phyloP scores from a whole-genome alignment of 1,139 yeast species.

The Nakaseomyces uthaithaninus region DNA sequence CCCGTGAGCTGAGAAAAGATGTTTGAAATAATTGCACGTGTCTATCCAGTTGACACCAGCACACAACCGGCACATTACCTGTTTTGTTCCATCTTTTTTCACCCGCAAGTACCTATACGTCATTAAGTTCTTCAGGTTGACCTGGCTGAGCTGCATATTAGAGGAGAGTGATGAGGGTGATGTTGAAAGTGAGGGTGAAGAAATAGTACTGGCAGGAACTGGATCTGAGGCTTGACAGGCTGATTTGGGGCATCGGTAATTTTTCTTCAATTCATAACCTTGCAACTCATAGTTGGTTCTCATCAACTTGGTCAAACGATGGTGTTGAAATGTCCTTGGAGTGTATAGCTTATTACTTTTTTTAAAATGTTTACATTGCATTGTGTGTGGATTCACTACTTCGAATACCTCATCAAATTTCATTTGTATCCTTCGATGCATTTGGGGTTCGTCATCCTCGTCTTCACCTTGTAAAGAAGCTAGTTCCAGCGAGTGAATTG shows the following conservation, averaged over 20 bases:
- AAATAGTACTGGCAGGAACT: neutral
- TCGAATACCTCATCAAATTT: neutral
- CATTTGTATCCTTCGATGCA: neutral
- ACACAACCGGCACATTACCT: constrained; percentile 18
- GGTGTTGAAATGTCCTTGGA: constrained; percentile 20
- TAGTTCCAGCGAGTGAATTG: neutral
- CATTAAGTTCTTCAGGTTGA: neutral
- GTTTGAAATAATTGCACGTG: constrained; percentile 13
- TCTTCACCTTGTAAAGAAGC: neutral
- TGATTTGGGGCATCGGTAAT: constrained; percentile 17
- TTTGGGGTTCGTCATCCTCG: neutral
- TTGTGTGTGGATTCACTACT: neutral
- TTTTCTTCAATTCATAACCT: constrained; percentile 15
- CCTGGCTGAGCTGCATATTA: neutral
- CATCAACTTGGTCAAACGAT: constrained; percentile 13
- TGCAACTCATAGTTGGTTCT: constrained; percentile 10
- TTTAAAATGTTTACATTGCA: constrained; percentile 11
- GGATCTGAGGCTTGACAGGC: constrained; percentile 8
- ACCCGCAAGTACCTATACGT: constrained; percentile 14
- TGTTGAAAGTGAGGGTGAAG: neutral
- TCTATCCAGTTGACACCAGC: constrained; percentile 20
- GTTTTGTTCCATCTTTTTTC: constrained; percentile 8
- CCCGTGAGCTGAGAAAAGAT: constrained; percentile 21
- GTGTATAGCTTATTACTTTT: constrained; percentile 8
- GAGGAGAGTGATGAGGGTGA: no score